A percentile compares a stretch with the other conserved stretches of the same genome.
These are phyloP conservation scores for Cladophialophora bantiana DNA, from an alignment of 2,329 filamentous ascomycete genomes.

Conservation along the genomic window DNA sequence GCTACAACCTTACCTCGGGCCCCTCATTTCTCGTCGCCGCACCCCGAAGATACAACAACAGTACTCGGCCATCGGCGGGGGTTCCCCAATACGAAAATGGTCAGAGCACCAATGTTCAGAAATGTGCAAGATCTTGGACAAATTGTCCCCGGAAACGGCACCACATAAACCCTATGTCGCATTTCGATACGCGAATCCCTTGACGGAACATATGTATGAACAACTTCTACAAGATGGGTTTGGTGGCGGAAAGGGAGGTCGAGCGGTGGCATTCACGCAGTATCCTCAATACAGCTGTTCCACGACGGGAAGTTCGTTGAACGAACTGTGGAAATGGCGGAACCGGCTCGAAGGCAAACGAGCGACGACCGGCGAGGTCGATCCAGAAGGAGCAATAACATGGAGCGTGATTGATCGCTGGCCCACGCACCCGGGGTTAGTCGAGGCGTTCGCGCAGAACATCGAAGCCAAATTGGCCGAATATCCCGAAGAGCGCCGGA, in stretches of 20 bases:
- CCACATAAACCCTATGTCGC: slow-evolving; percentile 98
- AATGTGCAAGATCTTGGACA: slow-evolving; percentile 97
- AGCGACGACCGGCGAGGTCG: slow-evolving; percentile 55
- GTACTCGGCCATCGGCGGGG: slow-evolving; percentile 92
- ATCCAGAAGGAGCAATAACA: slow-evolving; percentile 73
- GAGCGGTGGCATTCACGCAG: slow-evolving; percentile 96
- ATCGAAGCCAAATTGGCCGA: slow-evolving; percentile 84
- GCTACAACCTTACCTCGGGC: slow-evolving; percentile 87
- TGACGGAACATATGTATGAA: slow-evolving; percentile 94
- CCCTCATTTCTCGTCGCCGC: slow-evolving; percentile 81
- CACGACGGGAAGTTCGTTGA: slow-evolving; percentile 93
- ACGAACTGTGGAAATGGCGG: slow-evolving; percentile 98
- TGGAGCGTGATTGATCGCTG: slow-evolving; percentile 99
- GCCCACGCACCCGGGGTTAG: slow-evolving; percentile 88
- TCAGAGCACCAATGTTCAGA: slow-evolving; percentile 91
- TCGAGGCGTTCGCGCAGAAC: slow-evolving; percentile 91
- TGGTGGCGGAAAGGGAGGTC: slow-evolving; percentile 84
- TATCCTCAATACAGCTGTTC: slow-evolving; percentile 99
- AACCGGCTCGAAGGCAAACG: slow-evolving; percentile 80
- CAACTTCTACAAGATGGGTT: slow-evolving; percentile 86
- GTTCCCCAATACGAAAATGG: slow-evolving; percentile 98
- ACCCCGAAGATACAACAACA: slow-evolving; percentile 98
- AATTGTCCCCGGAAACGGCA: slow-evolving; percentile 87
- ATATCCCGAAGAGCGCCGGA: slow-evolving; percentile 81
- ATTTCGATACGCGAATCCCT: slow-evolving; percentile 90